Evolutionary conservation across 768 basidiomycete genomes (phyloP), one percentile per base, ranked within the genome.

Genomic region (Pisolithus orientalis): DNA sequence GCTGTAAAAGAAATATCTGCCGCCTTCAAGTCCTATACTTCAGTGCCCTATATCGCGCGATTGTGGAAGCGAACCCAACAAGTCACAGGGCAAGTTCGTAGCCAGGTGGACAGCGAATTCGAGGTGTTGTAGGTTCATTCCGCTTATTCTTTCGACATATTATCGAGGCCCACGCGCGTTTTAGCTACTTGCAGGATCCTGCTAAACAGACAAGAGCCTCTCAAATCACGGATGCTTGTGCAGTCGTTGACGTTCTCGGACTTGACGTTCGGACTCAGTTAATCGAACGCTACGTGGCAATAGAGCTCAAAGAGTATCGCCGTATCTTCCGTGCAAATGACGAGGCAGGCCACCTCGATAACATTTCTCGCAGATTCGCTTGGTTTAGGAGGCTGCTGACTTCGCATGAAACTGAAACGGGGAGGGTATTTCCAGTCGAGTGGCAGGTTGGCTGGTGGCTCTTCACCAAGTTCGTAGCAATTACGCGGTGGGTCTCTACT

Each of bases 261-360:
- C 71, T 75, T 5, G 95, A 98, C 53, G 85, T 91, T 53, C 85
- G 89, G 64, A 74, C 67, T 9, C 84, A 88, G 51, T 78, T 96
- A 50, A 76, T 98, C 11, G 90, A 94, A 49, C 85, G 93, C 48
- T 96, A 96, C 61, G 84, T 91, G 21, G 82, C 87, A 9, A 77
- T 94, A 14, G 91, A 96, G 59, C 77, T 99, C 25, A 91, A 92
- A 64, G 96, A 98, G 65, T 99, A 98, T 65, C 85, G 94, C 10
- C 85, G 94, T 21, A 94, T 99, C 64, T 98, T 99, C 72, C 83
- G 89, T 46, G 82, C 89, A 6, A 85, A 84, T 5, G 94, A 96
- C 57, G 96, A 98, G 69, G 93, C 96, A 2, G 96, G 95, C 4
- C 92, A 96, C 61, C 75, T 99, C 44, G 96, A 99, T 71, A 99